phyloP scores from a whole-genome alignment of 73 alveolate species.

The Breviolum minutum region DNA sequence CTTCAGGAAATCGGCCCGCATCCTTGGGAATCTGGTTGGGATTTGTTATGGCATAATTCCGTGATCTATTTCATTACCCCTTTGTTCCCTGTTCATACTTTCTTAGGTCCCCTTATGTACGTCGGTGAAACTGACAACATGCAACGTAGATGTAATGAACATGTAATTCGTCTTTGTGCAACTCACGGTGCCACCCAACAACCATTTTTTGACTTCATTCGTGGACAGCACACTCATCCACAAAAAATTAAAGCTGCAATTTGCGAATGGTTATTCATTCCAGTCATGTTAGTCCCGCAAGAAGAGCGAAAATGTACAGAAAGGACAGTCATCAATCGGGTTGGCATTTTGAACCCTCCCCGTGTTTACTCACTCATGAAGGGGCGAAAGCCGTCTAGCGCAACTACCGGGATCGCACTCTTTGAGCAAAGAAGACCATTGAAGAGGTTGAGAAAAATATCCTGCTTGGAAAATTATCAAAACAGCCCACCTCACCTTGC shows the following conservation, averaged over 20 bases:
- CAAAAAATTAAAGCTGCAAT: neutral
- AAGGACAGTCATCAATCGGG: neutral
- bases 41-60: conserved; percentile 13
- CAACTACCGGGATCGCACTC: neutral
- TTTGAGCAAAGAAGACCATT: conserved; percentile 1
- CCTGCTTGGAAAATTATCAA: neutral
- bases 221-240: neutral
- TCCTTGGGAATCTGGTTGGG: conserved; percentile 65
- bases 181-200: conserved; percentile 3
- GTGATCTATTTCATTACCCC: conserved; percentile 6
- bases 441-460: neutral
- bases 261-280: conserved; percentile 8
- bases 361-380: neutral
- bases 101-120: conserved; percentile 9
- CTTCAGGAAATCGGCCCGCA: neutral
- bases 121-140: conserved; percentile 64
- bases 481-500: neutral
- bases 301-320: neutral
- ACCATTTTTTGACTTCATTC: conserved; percentile 35
- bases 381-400: too few relatives aligned
- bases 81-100: neutral
- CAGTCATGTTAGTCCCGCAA: conserved; percentile 25
- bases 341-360: conserved; percentile 37
- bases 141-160: neutral
- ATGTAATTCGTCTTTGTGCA: conserved; percentile 6